Percentiles rank a stretch among this genome's conserved stretches.
phyloP scores from a whole-genome alignment of 2,329 filamentous ascomycete species.

The Hansfordia pulvinata region DNA sequence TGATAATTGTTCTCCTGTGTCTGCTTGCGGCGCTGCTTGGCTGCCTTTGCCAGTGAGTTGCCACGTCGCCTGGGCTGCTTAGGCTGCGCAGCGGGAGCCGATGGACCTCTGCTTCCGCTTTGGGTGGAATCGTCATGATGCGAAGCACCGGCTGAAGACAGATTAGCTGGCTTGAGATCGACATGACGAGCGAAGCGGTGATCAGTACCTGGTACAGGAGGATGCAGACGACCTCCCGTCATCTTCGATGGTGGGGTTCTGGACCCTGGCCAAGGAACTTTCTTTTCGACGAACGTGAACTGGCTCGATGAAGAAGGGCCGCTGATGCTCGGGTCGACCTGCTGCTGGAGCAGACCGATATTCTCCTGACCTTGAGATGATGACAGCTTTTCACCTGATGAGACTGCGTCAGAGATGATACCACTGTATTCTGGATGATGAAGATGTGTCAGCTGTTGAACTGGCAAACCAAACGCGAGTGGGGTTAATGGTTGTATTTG shows the following conservation, averaged over 20 bases:
- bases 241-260: conserved; percentile 20
- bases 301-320: conserved; percentile 57
- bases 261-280: conserved; percentile 60
- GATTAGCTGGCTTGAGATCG: conserved; percentile 6
- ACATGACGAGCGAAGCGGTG: no score
- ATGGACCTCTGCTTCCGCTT: conserved; percentile 24
- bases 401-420: conserved; percentile 87
- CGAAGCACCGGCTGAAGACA: conserved; percentile 5
- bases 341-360: conserved; percentile 62
- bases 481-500: conserved; percentile 2
- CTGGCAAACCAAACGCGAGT: not conserved
- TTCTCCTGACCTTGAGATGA: conserved; percentile 60
- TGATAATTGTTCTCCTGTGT: conserved; percentile 67
- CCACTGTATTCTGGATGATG: conserved; percentile 39
- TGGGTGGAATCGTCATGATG: conserved; percentile 9
- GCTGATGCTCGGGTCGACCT: conserved; percentile 43
- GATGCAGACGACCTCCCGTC: conserved; percentile 12
- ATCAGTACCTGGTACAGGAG: conserved; percentile 4
- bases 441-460: conserved; percentile 8
- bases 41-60: conserved; percentile 62
- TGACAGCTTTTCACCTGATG: conserved; percentile 64
- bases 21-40: conserved; percentile 62
- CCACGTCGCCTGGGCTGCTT: conserved; percentile 54
- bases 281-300: conserved; percentile 98
- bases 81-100: conserved; percentile 21